Percentiles rank a stretch among this genome's conserved stretches.
phyloP scores from a whole-genome alignment of 306 rosid species.

The Abrus pulchellus region DNA sequence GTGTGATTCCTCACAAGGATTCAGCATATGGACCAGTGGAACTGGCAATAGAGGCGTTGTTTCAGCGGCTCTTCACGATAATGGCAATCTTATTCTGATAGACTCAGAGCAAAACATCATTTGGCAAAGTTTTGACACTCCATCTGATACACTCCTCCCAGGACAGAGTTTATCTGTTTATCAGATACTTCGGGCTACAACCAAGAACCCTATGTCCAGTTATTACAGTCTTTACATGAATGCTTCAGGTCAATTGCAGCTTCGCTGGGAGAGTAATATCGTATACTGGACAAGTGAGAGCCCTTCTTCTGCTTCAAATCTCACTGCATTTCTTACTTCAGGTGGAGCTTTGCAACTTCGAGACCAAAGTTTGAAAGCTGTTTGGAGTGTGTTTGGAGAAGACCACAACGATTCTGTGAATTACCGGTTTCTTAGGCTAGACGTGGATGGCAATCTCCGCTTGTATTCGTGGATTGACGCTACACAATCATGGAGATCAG shows the following conservation, averaged over 20 bases:
- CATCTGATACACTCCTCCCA: conserved; percentile 84
- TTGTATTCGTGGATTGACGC: conserved; percentile 77
- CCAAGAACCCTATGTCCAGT: conserved; percentile 61
- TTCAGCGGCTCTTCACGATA: conserved; percentile 68
- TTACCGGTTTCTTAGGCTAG: conserved; percentile 77
- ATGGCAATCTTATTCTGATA: conserved; percentile 79
- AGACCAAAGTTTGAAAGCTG: conserved; percentile 51
- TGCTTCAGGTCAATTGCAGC: conserved; percentile 71
- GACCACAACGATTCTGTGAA: conserved; percentile 71
- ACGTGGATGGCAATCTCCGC: conserved; percentile 82
- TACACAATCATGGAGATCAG: conserved; percentile 69
- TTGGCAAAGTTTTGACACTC: conserved; percentile 83
- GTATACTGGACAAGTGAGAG: conserved; percentile 73
- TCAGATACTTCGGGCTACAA: conserved; percentile 67
- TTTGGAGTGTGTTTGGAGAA: conserved; percentile 84
- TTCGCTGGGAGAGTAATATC: conserved; percentile 73
- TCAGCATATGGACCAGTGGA: conserved; percentile 60
- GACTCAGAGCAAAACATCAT: conserved; percentile 54
- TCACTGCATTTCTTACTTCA: conserved; percentile 63
- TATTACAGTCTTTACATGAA: conserved; percentile 75
- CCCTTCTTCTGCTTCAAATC: conserved; percentile 58
- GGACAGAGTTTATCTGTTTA: conserved; percentile 68
- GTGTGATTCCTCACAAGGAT: conserved; percentile 63
- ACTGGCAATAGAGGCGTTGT: conserved; percentile 58
- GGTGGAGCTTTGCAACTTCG: conserved; percentile 75